A percentile compares a stretch with the other conserved stretches of the same genome.
Evolutionary conservation across 768 basidiomycete genomes (phyloP).

Genomic region (Postia placenta): DNA sequence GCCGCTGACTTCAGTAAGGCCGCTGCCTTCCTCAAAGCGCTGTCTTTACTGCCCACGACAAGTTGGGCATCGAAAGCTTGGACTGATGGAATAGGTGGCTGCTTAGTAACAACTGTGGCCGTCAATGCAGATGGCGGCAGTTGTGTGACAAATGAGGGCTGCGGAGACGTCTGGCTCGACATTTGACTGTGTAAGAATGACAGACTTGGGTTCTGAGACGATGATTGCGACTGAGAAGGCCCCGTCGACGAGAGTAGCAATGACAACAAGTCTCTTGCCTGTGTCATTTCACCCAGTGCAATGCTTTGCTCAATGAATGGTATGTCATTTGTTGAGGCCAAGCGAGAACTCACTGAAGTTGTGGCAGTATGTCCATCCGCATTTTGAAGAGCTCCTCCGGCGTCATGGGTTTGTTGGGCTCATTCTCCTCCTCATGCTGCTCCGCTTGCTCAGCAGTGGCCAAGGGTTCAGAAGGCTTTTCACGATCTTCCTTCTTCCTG

Average conservation of each 20-base stretch:
- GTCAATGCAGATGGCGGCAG: constrained; percentile 34
- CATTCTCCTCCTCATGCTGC: constrained; percentile 26
- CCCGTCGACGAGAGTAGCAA: constrained; percentile 43
- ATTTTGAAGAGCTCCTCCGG: constrained; percentile 68
- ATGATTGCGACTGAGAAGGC: constrained; percentile 28
- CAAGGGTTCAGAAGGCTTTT: constrained; percentile 9
- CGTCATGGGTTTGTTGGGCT: constrained; percentile 48
- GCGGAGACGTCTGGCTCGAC: constrained; percentile 14
- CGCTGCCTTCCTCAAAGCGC: constrained; percentile 69
- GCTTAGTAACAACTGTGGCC: constrained; percentile 62
- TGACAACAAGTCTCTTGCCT: constrained; percentile 64
- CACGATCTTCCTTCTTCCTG: constrained; percentile 25
- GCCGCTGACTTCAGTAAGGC: constrained; percentile 66
- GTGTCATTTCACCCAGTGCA: constrained; percentile 75
- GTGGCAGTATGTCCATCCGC: constrained; percentile 65
- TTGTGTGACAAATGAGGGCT: constrained; percentile 2
- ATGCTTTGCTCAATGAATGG: constrained; percentile 37
- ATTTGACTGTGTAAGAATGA: too few relatives aligned
- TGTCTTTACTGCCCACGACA: constrained; percentile 74
- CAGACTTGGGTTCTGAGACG: constrained; percentile 1
- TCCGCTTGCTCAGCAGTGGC: constrained; percentile 20
- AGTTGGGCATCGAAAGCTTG: constrained; percentile 25
- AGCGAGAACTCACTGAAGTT: constrained; percentile 55
- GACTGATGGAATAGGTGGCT: constrained; percentile 41
- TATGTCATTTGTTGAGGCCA: background rate